Evolutionary conservation across 164 flowering plant genomes (phyloP).

Genomic region (Stephania cephalantha): DNA sequence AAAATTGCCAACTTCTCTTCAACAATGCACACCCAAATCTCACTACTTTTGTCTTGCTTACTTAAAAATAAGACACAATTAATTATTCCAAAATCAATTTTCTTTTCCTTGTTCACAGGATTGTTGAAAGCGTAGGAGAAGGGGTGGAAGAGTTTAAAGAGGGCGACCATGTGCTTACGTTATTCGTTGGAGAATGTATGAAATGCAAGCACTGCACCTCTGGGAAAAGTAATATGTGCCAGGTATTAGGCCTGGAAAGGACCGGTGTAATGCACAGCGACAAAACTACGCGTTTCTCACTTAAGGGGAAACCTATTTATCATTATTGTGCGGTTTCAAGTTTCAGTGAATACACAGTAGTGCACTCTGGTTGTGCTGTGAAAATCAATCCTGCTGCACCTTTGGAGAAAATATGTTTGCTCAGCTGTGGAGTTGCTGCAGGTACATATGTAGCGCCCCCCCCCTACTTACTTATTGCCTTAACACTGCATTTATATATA

Average conservation of each 20-base stretch:
- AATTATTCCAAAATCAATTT: slow-evolving; percentile 1
- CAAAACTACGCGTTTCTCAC: slow-evolving; percentile 75
- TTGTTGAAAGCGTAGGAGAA: slow-evolving; percentile 90
- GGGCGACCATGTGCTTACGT: slow-evolving; percentile 94
- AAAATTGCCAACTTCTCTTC: background rate
- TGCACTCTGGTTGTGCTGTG: slow-evolving; percentile 95
- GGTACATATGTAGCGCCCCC: slow-evolving; percentile 32
- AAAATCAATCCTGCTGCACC: slow-evolving; percentile 68
- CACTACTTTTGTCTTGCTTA: background rate
- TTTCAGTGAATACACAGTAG: slow-evolving; percentile 92
- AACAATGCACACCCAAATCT: too few species aligned
- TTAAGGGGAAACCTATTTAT: slow-evolving; percentile 73
- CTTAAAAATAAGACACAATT: background rate
- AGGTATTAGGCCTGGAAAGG: slow-evolving; percentile 78
- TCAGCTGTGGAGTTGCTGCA: slow-evolving; percentile 96
- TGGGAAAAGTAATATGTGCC: slow-evolving; percentile 86
- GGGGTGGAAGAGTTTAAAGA: slow-evolving; percentile 76
- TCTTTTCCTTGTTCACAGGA: slow-evolving; percentile 33
- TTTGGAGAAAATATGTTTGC: slow-evolving; percentile 80
- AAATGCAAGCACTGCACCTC: slow-evolving; percentile 70
- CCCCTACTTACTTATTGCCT: too few species aligned
- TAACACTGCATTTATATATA: too few species aligned
- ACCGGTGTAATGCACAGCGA: slow-evolving; percentile 96
- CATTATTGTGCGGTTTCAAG: slow-evolving; percentile 98
- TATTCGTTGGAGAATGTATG: slow-evolving; percentile 90